Conservation (phyloP, 2,329 filamentous ascomycete species). For the Huntiella savannae region DNA sequence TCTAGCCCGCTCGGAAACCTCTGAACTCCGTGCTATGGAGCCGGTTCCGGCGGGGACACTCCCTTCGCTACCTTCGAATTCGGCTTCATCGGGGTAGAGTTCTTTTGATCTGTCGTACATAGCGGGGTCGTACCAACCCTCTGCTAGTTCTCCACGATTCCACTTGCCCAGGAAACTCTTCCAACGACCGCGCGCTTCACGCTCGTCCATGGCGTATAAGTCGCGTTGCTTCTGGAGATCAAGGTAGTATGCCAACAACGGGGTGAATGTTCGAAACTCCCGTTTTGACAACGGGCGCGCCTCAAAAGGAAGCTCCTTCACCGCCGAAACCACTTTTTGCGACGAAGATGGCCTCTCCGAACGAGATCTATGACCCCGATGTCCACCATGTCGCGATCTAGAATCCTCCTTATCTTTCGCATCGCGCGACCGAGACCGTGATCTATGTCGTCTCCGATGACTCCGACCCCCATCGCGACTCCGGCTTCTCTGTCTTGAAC, state of each 20-base stretch:
- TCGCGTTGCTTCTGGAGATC: conserved; percentile 68
- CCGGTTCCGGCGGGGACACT: neutral
- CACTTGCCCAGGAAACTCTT: conserved; percentile 85
- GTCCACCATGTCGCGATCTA: no score
- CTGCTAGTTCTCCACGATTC: conserved; percentile 73
- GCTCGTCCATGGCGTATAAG: conserved; percentile 48
- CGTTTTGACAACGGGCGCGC: conserved; percentile 47
- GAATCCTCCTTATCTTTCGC: no score
- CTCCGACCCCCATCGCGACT: neutral
- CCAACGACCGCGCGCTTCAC: conserved; percentile 70
- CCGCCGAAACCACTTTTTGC: neutral
- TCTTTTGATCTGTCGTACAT: conserved; percentile 28
- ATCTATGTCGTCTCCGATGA: neutral
- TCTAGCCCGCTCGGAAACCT: no score
- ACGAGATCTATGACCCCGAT: neutral
- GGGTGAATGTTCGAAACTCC: conserved; percentile 45
- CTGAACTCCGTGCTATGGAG: neutral
- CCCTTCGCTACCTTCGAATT: conserved; percentile 1
- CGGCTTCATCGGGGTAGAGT: conserved; percentile 2
- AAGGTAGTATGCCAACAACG: conserved; percentile 67
- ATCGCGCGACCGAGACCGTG: neutral
- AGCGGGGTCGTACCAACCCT: conserved; percentile 82
- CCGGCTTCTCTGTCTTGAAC: neutral
- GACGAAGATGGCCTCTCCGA: neutral
- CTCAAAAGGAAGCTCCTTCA: conserved; percentile 38